Percentiles rank a stretch among this genome's conserved stretches.
phyloP scores from a whole-genome alignment of 2,329 filamentous ascomycete genomes.

The Colletotrichum tamarilloi region DNA sequence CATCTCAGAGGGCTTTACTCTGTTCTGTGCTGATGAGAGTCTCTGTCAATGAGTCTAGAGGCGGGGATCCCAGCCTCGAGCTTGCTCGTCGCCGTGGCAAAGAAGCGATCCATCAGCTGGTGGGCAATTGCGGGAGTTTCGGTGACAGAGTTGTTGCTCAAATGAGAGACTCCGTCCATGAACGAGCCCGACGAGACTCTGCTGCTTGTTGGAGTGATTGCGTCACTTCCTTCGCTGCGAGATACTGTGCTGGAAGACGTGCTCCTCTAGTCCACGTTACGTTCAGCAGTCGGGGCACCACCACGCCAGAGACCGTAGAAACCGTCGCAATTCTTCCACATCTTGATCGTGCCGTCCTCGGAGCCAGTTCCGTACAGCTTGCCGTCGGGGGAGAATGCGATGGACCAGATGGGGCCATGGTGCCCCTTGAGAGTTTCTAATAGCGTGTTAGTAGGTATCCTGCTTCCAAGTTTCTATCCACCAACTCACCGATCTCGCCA shows the following conservation, averaged over 20 bases:
- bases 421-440: conserved; percentile 94
- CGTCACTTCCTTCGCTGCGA: conserved; percentile 19
- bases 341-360: conserved; percentile 97
- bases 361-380: conserved; percentile 97
- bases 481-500: conserved; percentile 75
- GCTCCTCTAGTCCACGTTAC: conserved; percentile 33
- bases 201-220: conserved; percentile 22
- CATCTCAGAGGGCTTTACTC: neutral
- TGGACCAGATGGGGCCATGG: conserved; percentile 96
- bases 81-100: conserved; percentile 6
- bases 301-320: conserved; percentile 73
- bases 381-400: conserved; percentile 93
- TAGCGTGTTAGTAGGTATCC: conserved; percentile 20
- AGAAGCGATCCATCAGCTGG: conserved; percentile 21
- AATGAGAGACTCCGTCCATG: conserved; percentile 14
- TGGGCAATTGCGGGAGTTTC: conserved; percentile 29
- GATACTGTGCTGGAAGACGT: conserved; percentile 29
- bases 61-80: neutral
- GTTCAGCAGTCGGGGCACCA: conserved; percentile 41
- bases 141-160: conserved; percentile 24
- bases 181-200: conserved; percentile 27
- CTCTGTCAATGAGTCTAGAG: neutral
- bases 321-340: conserved; percentile 80
- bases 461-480: neutral
- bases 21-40: neutral